Conservation (phyloP, 139 green algal genomes). For the Micromonas pusilla region DNA sequence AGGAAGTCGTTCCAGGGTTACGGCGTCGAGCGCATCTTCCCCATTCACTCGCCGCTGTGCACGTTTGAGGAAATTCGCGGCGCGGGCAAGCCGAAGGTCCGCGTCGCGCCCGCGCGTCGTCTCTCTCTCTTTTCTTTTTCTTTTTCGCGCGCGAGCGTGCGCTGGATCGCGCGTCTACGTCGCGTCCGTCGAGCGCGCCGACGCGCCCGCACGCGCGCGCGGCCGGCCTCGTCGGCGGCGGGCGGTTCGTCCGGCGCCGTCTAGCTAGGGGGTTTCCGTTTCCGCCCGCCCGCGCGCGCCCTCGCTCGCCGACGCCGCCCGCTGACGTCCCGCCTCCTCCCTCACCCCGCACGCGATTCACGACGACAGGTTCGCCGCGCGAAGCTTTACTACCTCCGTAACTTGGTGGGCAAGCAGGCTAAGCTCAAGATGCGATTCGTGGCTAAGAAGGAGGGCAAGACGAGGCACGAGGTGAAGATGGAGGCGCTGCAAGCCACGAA, state of each 20-base stretch:
- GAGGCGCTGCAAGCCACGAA: neutral
- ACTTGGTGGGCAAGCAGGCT: constrained; percentile 50
- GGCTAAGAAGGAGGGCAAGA: constrained; percentile 13
- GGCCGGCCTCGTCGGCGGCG: no score
- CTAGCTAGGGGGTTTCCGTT: no score
- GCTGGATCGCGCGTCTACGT: neutral
- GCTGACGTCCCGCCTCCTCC: neutral
- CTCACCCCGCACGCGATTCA: neutral
- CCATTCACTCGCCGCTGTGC: constrained; percentile 35
- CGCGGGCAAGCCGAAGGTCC: constrained; percentile 19
- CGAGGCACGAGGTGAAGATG: constrained; percentile 1
- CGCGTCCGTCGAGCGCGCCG: neutral
- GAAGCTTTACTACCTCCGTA: constrained; percentile 61
- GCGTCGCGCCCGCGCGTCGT: neutral
- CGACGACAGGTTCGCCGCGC: constrained; percentile 39
- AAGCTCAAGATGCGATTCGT: constrained; percentile 25
- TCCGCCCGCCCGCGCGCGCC: no score
- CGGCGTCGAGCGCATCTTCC: constrained; percentile 43
- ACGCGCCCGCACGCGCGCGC: neutral
- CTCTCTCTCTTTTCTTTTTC: neutral
- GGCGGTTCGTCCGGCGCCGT: no score
- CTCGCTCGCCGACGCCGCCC: no score
- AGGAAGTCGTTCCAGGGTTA: constrained; percentile 42
- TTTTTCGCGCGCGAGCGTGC: neutral
- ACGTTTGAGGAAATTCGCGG: constrained; percentile 23